These are phyloP conservation scores for Thermochaetoides dissita DNA, from an alignment of 2,329 filamentous ascomycete genomes.

Conservation along the genomic window DNA sequence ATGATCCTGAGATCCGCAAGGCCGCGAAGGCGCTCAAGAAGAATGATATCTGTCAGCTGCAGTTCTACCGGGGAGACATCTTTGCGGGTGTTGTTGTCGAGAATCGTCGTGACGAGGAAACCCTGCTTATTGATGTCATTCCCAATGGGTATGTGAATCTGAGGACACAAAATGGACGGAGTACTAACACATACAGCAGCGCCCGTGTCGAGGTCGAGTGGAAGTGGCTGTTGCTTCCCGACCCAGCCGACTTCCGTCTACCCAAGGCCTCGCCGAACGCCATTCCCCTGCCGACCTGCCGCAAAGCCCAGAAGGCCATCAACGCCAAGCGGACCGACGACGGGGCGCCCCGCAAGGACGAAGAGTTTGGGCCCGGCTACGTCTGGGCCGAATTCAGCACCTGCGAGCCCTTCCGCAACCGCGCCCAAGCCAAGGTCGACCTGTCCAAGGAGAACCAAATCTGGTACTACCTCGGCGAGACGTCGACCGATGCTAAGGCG, in stretches of 20 bases:
- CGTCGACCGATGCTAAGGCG: constrained; percentile 77
- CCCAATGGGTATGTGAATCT: constrained; percentile 57
- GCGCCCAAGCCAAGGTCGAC: constrained; percentile 54
- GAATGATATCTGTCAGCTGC: constrained; percentile 74
- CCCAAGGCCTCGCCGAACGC: constrained; percentile 63
- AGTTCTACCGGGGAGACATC: constrained; percentile 71
- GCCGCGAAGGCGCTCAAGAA: constrained; percentile 54
- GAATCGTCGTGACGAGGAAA: constrained; percentile 63
- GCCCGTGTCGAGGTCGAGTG: constrained; percentile 67
- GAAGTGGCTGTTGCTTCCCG: constrained; percentile 67
- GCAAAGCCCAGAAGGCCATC: constrained; percentile 50
- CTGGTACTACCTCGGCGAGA: constrained; percentile 78
- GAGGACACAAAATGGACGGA: too few species aligned
- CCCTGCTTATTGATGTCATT: constrained; percentile 65
- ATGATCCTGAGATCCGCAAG: constrained; percentile 51
- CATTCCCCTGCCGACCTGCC: constrained; percentile 52
- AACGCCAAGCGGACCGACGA: constrained; percentile 50
- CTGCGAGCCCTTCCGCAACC: constrained; percentile 38
- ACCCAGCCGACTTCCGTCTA: constrained; percentile 54
- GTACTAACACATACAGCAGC: constrained; percentile 24
- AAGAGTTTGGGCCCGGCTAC: constrained; percentile 52
- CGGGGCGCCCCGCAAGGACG: constrained; percentile 50
- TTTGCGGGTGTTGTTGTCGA: constrained; percentile 81
- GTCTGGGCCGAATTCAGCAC: constrained; percentile 71
- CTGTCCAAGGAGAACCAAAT: constrained; percentile 58